Evolutionary conservation across 2,329 filamentous ascomycete genomes (phyloP).

Genomic region (Fusarium scirpi): DNA sequence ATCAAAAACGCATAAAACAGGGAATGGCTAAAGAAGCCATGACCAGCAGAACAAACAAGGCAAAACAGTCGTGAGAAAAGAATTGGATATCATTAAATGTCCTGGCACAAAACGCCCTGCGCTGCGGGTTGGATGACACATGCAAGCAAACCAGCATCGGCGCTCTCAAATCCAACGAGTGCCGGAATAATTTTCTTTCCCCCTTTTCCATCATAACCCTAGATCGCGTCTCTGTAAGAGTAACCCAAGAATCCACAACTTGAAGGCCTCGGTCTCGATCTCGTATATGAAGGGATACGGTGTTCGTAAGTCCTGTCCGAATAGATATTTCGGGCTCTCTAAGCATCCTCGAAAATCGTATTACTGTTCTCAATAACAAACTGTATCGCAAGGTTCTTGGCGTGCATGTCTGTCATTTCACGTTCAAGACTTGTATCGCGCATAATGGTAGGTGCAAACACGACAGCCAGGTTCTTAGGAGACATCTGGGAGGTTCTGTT

Average conservation of each 20-base stretch:
- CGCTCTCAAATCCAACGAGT: constrained; percentile 39
- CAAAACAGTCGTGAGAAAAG: constrained; percentile 35
- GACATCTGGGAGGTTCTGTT: constrained; percentile 75
- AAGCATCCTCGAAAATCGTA: constrained; percentile 75
- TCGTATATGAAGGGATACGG: constrained; percentile 17
- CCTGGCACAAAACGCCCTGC: constrained; percentile 48
- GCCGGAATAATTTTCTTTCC: constrained; percentile 34
- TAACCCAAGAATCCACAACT: constrained; percentile 28
- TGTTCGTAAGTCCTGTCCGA: constrained; percentile 16
- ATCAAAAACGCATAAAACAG: constrained; percentile 17
- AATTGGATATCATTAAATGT: constrained; percentile 51
- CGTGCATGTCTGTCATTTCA: constrained; percentile 95
- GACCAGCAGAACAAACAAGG: constrained; percentile 1
- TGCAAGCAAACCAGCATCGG: constrained; percentile 35
- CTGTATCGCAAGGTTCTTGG: constrained; percentile 91
- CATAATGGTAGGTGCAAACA: constrained; percentile 98
- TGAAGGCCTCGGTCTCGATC: constrained; percentile 12
- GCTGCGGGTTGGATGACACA: constrained; percentile 36
- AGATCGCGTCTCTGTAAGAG: constrained; percentile 29
- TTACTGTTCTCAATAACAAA: constrained; percentile 93
- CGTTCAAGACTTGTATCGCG: constrained; percentile 87
- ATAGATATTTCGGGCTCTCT: constrained; percentile 20
- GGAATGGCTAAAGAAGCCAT: constrained; percentile 11
- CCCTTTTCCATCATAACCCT: constrained; percentile 14
- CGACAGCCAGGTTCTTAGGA: constrained; percentile 93